Conservation (phyloP, 164 flowering plant genomes). For the Paratinospora sagittata region DNA sequence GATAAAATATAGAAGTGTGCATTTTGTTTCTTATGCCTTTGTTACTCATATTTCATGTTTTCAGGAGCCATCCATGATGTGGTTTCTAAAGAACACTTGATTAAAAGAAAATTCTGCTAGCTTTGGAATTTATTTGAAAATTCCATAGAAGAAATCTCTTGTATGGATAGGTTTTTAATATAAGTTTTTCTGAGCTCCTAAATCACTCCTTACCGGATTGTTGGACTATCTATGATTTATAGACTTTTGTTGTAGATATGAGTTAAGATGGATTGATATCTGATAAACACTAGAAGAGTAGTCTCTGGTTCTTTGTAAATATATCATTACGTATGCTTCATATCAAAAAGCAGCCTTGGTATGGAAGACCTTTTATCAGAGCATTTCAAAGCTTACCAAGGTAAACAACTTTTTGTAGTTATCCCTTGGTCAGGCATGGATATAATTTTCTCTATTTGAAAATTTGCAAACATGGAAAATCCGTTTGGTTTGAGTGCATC, state of each 20-base stretch:
- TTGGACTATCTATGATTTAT: neutral
- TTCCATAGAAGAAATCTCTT: neutral
- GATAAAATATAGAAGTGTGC: too few species aligned
- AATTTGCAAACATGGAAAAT: too few species aligned
- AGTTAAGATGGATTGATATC: neutral
- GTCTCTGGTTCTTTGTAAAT: conserved; percentile 20
- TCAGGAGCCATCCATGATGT: neutral
- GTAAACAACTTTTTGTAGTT: conserved; percentile 25
- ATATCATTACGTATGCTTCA: conserved; percentile 95
- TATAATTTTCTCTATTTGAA: too few species aligned
- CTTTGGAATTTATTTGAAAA: neutral
- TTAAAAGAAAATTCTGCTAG: too few species aligned
- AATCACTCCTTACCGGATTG: neutral
- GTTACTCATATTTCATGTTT: neutral
- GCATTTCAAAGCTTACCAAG: conserved; percentile 76
- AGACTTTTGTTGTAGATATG: neutral
- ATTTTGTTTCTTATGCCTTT: too few species aligned
- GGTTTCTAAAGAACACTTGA: neutral
- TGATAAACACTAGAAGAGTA: neutral
- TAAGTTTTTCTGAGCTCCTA: neutral
- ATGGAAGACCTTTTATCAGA: conserved; percentile 72
- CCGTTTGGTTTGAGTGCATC: too few species aligned
- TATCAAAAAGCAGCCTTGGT: conserved; percentile 87
- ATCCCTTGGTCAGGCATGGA: neutral
- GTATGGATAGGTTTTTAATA: too few species aligned